Conservation (phyloP, 768 basidiomycete genomes). For the Leccinum subgranulosum region DNA sequence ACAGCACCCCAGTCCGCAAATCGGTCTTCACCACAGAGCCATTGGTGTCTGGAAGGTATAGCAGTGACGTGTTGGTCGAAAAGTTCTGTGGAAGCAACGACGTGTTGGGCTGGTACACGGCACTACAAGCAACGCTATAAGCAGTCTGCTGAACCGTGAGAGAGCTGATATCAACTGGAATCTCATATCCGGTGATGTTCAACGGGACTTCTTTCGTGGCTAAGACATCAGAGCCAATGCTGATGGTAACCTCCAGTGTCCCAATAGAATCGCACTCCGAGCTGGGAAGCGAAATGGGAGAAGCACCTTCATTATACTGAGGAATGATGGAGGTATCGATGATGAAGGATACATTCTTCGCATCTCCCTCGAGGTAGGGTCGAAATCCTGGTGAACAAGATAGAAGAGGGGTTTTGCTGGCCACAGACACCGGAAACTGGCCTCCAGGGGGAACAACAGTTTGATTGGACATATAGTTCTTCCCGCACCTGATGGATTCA, state of each 20-base stretch:
- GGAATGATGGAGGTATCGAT: slow-evolving; percentile 37
- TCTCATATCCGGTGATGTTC: slow-evolving; percentile 35
- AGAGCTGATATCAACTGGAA: slow-evolving; percentile 32
- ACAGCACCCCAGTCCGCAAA: slow-evolving; percentile 41
- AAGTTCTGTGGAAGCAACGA: slow-evolving; percentile 29
- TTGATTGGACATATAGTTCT: slow-evolving; percentile 43
- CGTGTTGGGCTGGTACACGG: slow-evolving; percentile 18
- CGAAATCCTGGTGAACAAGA: slow-evolving; percentile 45
- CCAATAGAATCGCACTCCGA: slow-evolving; percentile 8
- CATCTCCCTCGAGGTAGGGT: slow-evolving; percentile 47
- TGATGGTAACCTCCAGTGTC: slow-evolving; percentile 29
- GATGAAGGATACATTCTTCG: slow-evolving; percentile 23
- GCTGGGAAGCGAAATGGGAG: slow-evolving; percentile 26
- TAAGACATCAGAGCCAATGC: slow-evolving; percentile 22
- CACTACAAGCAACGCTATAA: slow-evolving; percentile 36
- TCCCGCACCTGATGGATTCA: slow-evolving; percentile 43
- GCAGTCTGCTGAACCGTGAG: slow-evolving; percentile 28
- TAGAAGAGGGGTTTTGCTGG: slow-evolving; percentile 37
- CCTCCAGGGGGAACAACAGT: slow-evolving; percentile 45
- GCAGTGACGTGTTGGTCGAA: slow-evolving; percentile 29
- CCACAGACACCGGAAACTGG: slow-evolving; percentile 37
- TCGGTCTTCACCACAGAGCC: slow-evolving; percentile 47
- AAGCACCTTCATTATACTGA: slow-evolving; percentile 32
- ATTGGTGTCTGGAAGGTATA: slow-evolving; percentile 40
- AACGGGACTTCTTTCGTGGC: slow-evolving; percentile 32